A percentile compares a stretch with the other conserved stretches of the same genome.
Conservation (phyloP, 805 yeast species). For the Suhomyces tanzawaensis region DNA sequence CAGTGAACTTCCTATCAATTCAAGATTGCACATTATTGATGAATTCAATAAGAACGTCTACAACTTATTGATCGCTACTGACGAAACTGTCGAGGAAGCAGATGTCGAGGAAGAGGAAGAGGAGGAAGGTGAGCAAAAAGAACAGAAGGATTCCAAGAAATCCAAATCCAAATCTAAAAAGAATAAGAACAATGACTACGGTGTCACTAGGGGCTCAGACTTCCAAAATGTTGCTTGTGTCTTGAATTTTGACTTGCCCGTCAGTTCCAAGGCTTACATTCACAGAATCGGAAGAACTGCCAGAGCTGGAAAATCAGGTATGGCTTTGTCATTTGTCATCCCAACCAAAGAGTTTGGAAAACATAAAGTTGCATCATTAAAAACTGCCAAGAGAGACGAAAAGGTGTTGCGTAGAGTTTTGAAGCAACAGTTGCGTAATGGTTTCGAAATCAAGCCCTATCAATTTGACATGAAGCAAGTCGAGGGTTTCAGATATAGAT, state of each 20-base stretch:
- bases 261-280: slow-evolving; percentile 81
- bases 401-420: slow-evolving; percentile 75
- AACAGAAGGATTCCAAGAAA: slow-evolving; percentile 14
- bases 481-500: slow-evolving; percentile 92
- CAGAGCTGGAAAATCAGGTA: slow-evolving; percentile 93
- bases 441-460: slow-evolving; percentile 79
- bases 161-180: slow-evolving; percentile 16
- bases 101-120: slow-evolving; percentile 43
- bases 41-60: slow-evolving; percentile 90
- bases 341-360: slow-evolving; percentile 81
- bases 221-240: slow-evolving; percentile 96
- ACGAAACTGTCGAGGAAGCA: slow-evolving; percentile 61
- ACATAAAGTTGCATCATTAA: slow-evolving; percentile 74
- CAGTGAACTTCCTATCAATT: slow-evolving; percentile 88
- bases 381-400: slow-evolving; percentile 79
- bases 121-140: slow-evolving; percentile 18
- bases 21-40: slow-evolving; percentile 92
- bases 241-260: slow-evolving; percentile 89
- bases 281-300: slow-evolving; percentile 98
- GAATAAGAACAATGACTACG: slow-evolving; percentile 69
- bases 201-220: slow-evolving; percentile 96
- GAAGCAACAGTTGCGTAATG: slow-evolving; percentile 70
- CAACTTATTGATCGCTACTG: slow-evolving; percentile 88
- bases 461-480: slow-evolving; percentile 89
- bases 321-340: slow-evolving; percentile 89